These are phyloP conservation scores for Nothomitra cinnamomea DNA, from an alignment of 2,329 filamentous ascomycete species.

Conservation along the genomic window DNA sequence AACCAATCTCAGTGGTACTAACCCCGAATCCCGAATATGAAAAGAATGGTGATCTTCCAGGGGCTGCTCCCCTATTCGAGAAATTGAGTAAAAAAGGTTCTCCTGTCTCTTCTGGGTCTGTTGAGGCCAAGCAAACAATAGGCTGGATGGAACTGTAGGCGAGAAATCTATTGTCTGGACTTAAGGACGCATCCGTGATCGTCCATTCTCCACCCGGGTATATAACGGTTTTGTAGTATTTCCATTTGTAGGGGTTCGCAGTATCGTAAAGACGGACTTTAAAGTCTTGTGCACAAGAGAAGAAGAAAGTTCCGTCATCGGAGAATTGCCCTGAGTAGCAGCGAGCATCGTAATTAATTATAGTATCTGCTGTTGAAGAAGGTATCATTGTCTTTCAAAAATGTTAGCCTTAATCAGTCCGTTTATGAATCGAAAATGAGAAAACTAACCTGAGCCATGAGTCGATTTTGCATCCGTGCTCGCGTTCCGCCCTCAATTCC, in stretches of 20 bases:
- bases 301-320: conserved; percentile 95
- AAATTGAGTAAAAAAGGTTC: conserved; percentile 72
- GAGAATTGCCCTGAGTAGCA: conserved; percentile 96
- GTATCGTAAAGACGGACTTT: conserved; percentile 95
- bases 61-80: conserved; percentile 28
- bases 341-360: conserved; percentile 70
- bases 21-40: conserved; percentile 9
- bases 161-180: conserved; percentile 79
- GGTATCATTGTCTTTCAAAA: conserved; percentile 55
- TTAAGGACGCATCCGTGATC: conserved; percentile 81
- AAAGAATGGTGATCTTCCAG: conserved; percentile 19
- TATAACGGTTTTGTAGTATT: conserved; percentile 77
- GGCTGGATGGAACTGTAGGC: conserved; percentile 83
- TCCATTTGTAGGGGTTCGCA: conserved; percentile 87
- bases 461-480: conserved; percentile 41
- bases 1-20: not conserved
- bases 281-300: conserved; percentile 81
- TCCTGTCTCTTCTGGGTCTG: conserved; percentile 64
- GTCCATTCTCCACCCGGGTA: conserved; percentile 91
- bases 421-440: not conserved
- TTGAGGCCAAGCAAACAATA: conserved; percentile 70
- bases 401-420: conserved; percentile 5
- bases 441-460: conserved; percentile 48
- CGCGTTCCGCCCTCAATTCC: conserved; percentile 45
- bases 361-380: conserved; percentile 58